Evolutionary conservation across 176 grass and related monocot genomes (phyloP).

Genomic region (Bothriochloa decipiens): DNA sequence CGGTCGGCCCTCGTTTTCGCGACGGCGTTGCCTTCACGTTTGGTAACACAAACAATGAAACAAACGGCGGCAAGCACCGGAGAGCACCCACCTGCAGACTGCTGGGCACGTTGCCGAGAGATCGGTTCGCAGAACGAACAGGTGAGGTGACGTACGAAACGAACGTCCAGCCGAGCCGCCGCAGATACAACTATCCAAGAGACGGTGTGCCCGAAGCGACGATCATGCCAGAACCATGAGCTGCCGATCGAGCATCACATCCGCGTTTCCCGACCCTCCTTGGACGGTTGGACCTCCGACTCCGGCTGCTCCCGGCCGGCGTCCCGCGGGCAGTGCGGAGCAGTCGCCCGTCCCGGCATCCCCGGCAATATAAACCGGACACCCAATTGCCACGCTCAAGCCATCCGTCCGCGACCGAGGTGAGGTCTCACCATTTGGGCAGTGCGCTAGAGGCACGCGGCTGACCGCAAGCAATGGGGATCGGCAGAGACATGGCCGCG

Average conservation of each 20-base stretch:
- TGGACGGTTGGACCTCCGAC: background rate
- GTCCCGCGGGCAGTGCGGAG: background rate
- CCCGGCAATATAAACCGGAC: background rate
- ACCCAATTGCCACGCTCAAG: background rate
- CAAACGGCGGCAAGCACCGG: background rate
- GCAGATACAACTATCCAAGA: background rate
- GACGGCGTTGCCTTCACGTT: background rate
- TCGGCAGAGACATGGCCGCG: background rate
- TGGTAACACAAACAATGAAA: background rate
- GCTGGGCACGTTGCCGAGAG: background rate
- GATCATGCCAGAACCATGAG: slow-evolving; percentile 32
- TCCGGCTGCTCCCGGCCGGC: background rate
- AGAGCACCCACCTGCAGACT: background rate
- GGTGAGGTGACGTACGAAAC: no score
- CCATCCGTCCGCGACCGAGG: background rate
- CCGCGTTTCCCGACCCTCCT: background rate
- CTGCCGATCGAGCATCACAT: background rate
- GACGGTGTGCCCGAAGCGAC: background rate
- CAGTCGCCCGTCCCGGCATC: background rate
- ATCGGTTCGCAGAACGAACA: no score
- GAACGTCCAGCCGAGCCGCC: background rate
- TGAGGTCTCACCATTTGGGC: no score
- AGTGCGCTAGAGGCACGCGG: background rate
- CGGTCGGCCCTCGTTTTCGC: background rate
- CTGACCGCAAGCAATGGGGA: background rate